Evolutionary conservation across 2,329 filamentous ascomycete genomes (phyloP).

Genomic region (Sporothrix pseudoabietina): DNA sequence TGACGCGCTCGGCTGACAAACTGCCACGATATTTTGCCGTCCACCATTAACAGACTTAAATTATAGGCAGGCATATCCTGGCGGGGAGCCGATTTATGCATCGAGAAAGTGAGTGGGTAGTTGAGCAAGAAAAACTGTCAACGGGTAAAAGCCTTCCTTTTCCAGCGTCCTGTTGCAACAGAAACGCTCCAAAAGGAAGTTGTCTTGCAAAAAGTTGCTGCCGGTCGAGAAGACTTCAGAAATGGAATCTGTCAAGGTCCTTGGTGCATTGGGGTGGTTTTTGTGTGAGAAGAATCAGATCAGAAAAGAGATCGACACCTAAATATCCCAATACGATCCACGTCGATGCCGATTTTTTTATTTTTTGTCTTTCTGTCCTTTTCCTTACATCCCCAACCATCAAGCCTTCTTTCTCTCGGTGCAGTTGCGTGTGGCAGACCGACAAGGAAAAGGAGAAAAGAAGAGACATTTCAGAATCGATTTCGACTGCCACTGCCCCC

Average conservation of each 20-base stretch:
- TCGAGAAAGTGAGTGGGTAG: constrained; percentile 7
- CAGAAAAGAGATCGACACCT: not conserved
- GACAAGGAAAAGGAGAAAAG: not conserved
- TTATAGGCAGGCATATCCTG: constrained; percentile 11
- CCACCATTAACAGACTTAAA: not conserved
- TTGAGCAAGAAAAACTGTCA: not conserved
- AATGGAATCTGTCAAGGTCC: not conserved
- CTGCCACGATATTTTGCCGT: constrained; percentile 9
- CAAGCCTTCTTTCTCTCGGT: not conserved
- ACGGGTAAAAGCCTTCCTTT: not conserved
- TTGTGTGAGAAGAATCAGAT: not conserved
- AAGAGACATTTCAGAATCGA: not conserved
- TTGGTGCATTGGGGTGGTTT: not conserved
- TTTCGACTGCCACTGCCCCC: not conserved
- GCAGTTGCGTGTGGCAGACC: not conserved
- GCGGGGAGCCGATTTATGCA: not conserved
- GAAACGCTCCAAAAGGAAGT: constrained; percentile 1
- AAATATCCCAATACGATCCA: constrained; percentile 9
- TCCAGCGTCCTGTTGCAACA: not conserved
- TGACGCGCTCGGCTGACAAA: not conserved
- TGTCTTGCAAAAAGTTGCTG: constrained; percentile 2
- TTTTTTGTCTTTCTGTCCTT: not conserved
- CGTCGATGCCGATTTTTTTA: constrained; percentile 8
- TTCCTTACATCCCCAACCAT: not conserved
- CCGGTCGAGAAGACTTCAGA: not conserved